Percentiles rank a stretch among this genome's conserved stretches.
Evolutionary conservation across 345 rosid species (phyloP).

Genomic region (Draba incana): DNA sequence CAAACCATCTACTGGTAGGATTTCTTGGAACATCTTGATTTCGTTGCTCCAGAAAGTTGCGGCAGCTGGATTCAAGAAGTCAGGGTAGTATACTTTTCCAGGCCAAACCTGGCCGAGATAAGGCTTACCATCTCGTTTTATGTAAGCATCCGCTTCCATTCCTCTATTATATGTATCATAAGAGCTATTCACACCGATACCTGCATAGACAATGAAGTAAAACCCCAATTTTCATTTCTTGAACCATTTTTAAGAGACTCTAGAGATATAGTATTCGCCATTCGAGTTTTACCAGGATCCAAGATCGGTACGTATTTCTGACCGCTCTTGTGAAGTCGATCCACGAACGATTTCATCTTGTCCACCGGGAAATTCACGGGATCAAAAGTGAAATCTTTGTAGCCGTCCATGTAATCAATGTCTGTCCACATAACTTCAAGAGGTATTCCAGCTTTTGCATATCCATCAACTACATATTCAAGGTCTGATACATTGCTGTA

Average conservation of each 20-base stretch:
- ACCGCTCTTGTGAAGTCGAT: conserved; percentile 56
- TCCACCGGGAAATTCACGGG: conserved; percentile 62
- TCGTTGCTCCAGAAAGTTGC: conserved; percentile 59
- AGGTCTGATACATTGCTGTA: conserved; percentile 64
- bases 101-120: conserved; percentile 78
- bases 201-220: conserved; percentile 35
- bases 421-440: conserved; percentile 88
- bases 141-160: conserved; percentile 60
- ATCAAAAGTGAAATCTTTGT: conserved; percentile 72
- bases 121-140: conserved; percentile 58
- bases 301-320: conserved; percentile 67
- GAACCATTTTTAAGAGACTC: neutral
- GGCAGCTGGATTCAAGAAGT: conserved; percentile 59
- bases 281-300: conserved; percentile 64
- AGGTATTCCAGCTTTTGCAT: conserved; percentile 69
- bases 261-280: neutral
- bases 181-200: conserved; percentile 54
- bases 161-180: conserved; percentile 65
- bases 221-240: neutral
- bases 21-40: conserved; percentile 53
- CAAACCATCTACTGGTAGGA: conserved; percentile 63
- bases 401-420: conserved; percentile 78
- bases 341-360: conserved; percentile 50
- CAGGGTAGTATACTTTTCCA: conserved; percentile 68
- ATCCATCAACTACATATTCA: conserved; percentile 61